Percentiles rank a stretch among this genome's conserved stretches.
These are phyloP conservation scores for Amanita phalloides DNA, from an alignment of 768 basidiomycete genomes.

Conservation along the genomic window DNA sequence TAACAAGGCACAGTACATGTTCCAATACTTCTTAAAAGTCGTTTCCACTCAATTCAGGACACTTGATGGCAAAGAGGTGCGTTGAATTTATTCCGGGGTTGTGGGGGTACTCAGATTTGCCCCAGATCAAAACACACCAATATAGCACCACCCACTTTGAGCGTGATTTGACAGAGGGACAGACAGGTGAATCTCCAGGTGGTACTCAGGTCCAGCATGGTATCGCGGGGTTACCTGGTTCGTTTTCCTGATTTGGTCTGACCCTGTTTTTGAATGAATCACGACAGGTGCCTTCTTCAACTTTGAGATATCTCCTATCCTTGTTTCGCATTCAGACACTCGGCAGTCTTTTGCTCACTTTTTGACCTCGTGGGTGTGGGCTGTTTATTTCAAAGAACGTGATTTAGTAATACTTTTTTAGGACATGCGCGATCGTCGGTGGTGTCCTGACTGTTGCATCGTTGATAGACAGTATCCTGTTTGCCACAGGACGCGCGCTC, in stretches of 20 bases:
- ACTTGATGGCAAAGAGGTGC: slow-evolving; percentile 59
- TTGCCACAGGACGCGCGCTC: slow-evolving; percentile 66
- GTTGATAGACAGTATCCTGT: slow-evolving; percentile 77
- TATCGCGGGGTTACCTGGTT: slow-evolving; percentile 57
- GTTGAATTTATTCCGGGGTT: slow-evolving; percentile 13
- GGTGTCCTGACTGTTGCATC: slow-evolving; percentile 94
- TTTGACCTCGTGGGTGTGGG: slow-evolving; percentile 74
- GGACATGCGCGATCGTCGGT: slow-evolving; percentile 95
- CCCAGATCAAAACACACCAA: slow-evolving; percentile 79
- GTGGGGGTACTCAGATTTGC: background rate
- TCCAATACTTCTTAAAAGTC: slow-evolving; percentile 98
- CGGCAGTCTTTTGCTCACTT: slow-evolving; percentile 97
- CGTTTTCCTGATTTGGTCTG: background rate
- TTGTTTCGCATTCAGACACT: slow-evolving; percentile 83
- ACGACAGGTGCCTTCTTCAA: slow-evolving; percentile 75
- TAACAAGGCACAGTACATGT: slow-evolving; percentile 79
- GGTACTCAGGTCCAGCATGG: slow-evolving; percentile 72
- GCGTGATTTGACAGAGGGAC: slow-evolving; percentile 68
- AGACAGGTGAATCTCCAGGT: slow-evolving; percentile 41
- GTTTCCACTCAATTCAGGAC: slow-evolving; percentile 91
- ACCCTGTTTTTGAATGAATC: background rate
- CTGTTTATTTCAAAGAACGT: background rate
- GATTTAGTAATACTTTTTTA: slow-evolving; percentile 17
- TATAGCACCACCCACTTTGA: slow-evolving; percentile 97
- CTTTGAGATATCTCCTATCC: slow-evolving; percentile 95